phyloP scores from a whole-genome alignment of 495 filamentous ascomycete species.

The Lophiostoma macrostomum region DNA sequence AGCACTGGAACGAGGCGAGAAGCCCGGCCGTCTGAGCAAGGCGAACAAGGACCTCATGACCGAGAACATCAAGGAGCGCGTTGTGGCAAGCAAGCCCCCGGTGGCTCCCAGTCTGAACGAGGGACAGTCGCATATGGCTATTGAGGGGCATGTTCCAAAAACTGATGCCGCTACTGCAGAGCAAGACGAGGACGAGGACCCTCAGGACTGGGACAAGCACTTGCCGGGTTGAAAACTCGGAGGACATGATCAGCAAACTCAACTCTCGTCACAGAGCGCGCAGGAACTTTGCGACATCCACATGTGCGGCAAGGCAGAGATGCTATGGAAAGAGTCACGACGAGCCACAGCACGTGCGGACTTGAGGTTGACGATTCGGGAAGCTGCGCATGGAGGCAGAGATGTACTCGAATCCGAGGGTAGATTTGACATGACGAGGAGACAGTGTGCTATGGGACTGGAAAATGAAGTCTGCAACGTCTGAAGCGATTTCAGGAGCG shows the following conservation, averaged over 20 bases:
- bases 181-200: constrained; percentile 15
- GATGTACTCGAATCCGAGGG: no score
- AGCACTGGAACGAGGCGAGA: constrained; percentile 55
- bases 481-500: no score
- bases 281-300: no score
- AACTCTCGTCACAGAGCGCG: no score
- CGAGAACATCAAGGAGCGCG: constrained; percentile 22
- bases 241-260: not conserved
- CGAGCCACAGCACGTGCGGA: no score
- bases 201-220: constrained; percentile 29
- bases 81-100: constrained; percentile 1
- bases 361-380: no score
- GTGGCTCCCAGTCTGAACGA: constrained; percentile 4
- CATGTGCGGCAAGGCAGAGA: no score
- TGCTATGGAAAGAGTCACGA: no score
- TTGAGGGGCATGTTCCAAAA: constrained; percentile 30
- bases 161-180: not conserved
- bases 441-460: no score
- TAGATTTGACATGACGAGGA: no score
- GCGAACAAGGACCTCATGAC: constrained; percentile 25
- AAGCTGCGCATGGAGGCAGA: no score
- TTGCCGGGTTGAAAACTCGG: constrained; percentile 9
- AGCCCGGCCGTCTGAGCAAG: constrained; percentile 14
- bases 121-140: constrained; percentile 26
- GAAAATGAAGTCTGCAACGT: no score